A percentile compares a stretch with the other conserved stretches of the same genome.
Conservation (phyloP, 345 rosid genomes). For the Salix purpurea region DNA sequence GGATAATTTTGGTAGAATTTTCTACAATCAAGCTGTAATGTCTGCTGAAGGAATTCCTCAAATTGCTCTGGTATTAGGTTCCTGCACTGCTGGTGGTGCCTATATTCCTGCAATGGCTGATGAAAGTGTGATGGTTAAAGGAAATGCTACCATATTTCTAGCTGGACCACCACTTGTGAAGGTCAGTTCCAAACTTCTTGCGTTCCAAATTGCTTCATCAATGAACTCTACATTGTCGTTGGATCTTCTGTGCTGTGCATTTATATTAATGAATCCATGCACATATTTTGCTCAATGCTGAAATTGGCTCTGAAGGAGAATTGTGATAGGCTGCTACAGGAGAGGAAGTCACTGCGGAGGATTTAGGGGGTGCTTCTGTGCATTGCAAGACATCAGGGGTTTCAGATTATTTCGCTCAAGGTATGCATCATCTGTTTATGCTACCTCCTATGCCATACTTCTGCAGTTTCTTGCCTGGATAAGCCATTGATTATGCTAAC, state of each 20-base stretch:
- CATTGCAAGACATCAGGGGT: slow-evolving; percentile 94
- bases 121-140: slow-evolving; percentile 97
- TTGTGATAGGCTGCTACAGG: slow-evolving; percentile 93
- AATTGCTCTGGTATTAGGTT: slow-evolving; percentile 86
- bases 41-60: slow-evolving; percentile 92
- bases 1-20: slow-evolving; percentile 92
- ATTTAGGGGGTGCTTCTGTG: slow-evolving; percentile 82
- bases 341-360: slow-evolving; percentile 92
- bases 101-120: slow-evolving; percentile 99
- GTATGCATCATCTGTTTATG: slow-evolving; percentile 28
- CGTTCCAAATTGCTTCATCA: slow-evolving; percentile 8
- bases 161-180: slow-evolving; percentile 98
- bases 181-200: slow-evolving; percentile 38
- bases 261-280: not conserved
- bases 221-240: not conserved
- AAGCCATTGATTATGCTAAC: not conserved
- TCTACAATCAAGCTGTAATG: slow-evolving; percentile 89
- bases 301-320: slow-evolving; percentile 31
- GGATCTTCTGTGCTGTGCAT: not conserved
- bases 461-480: slow-evolving; percentile 8
- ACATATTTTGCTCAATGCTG: not conserved
- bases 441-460: slow-evolving; percentile 3
- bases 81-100: slow-evolving; percentile 96
- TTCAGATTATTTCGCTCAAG: slow-evolving; percentile 97
- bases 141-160: slow-evolving; percentile 90